Base-by-base conservation (phyloP, 495 filamentous ascomycete genomes). In the Neurospora sublineolata region DNA sequence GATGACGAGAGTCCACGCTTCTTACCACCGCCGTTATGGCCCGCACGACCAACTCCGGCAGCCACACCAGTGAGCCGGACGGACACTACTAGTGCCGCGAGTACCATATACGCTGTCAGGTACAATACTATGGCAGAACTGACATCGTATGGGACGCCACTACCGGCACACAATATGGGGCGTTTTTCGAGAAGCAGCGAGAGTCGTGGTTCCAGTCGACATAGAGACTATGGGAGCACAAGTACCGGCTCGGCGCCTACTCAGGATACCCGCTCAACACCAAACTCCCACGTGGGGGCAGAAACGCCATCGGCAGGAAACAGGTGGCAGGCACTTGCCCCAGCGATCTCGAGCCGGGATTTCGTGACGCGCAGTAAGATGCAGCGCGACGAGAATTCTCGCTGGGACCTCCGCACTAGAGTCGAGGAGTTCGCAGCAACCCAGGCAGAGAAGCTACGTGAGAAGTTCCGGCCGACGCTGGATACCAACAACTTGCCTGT, bases 41-140 rank as follows among this genome's bases (percentile, higher is more conserved):
- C 89, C 23, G 86, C 89, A 33, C 87, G 87, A 37, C 91, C 91
- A 3, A 84, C 87, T 2, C 85, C 85, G n/a, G 85, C 86, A 68
- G 84, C 87, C 3, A 92, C 92, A 11, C 91, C 92, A 2, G 81
- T 93, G 71, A 94, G 91, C 76, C 86, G 91, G 70, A 87, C 89
- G n/a, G 92, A 96, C 74, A 92, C 91, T 3, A 87, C 89, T 18
- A 86, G 84, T 44, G 83, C 84, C 20, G 83, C 89, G 60, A 95
- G 92, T 79, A 97, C 94, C 3, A 87, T 95, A 16, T 97, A 97
- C 75, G 89, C 90, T 71, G 86, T 97, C 68, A 89, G 90, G 67
- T 94, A 96, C 77, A 91, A 94, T 73, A 87, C 92, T n/a, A 85
- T 90, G 64, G 88, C 87, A 41, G 89, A 90, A 73, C 84, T 89